Evolutionary conservation across 768 basidiomycete genomes (phyloP), one percentile per base, ranked within the genome.

Genomic region (Clitopilus hobsonii): DNA sequence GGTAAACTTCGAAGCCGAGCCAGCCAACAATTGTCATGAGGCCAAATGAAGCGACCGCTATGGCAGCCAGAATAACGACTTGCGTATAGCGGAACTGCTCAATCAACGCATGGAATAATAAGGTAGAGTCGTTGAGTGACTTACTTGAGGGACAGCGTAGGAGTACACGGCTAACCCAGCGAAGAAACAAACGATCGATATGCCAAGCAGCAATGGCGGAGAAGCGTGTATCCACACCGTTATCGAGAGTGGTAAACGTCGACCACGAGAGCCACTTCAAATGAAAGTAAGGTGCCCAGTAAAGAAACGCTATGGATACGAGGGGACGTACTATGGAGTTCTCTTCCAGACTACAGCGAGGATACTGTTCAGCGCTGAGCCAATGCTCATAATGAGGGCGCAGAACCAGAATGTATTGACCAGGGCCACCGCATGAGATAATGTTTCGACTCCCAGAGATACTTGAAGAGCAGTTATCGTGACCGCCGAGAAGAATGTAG

Each of bases 401-500:
- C 58, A 58, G 24, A 66, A 66, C 62, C 61, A 65, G 20, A 66
- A 63, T 14, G 58, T 61, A 24, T 61, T 66, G 8, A 65, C 58
- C n/a, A 60, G n/a, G 14, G 20, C 56, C n/a, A 54, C 52, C 11
- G 48, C 11, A 8, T 29, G 13, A 20, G 26, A 29, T 30, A 7
- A 14, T 16, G 29, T 27, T 49, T 50, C 25, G 28, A 41, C 28
- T 20, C 38, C 51, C 45, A 54, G 23, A 11, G 62, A 61, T 18
- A 56, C 60, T 51, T 62, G 60, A 16, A 67, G 52, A 11, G 41
- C 63, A 6, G 60, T 63, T 20, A 65, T 67, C 7, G 66, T 67
- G 14, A 69, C 69, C 4, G 63, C 67, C 0, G 69, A 69, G 54
- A 70, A 69, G 49, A 70, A 67, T 8, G 65, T 67, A 0, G 66